Base-by-base conservation (phyloP, 139 green algal species). In the Desmodesmus armatus region DNA sequence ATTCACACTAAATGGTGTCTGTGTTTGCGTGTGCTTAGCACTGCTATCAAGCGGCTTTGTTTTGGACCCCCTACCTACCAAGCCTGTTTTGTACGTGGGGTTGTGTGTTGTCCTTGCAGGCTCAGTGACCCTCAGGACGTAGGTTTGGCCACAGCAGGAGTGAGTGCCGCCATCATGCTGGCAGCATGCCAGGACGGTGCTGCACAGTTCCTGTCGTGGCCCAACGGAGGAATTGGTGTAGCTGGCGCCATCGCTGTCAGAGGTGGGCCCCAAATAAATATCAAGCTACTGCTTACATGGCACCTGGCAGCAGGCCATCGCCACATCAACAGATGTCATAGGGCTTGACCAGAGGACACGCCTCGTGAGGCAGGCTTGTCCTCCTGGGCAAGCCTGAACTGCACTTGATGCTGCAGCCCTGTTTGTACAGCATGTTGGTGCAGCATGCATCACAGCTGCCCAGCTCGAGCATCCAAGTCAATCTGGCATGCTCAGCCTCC, bases 81-180 rank as follows among this genome's bases (percentile, higher is more conserved):
- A 43, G 0, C 65, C 65, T 43, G 9, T 27, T 43, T n/a, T 23
- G 15, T 31, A 17, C 15, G 1, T n/a, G 23, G 41, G n/a, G 13
- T 27, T 3, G 11, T 44, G 33, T 55, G 39, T 25, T 77, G 39
- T 15, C 41, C 2, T 5, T 19, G 19, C 76, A 82, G 76, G 55
- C 71, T 55, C 17, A 53, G 72, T 55, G 72, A 53, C 3, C 76
- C 76, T 5, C 60, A 41, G 58, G 78, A 84, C 31, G 35, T 84
- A 29, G 78, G 77, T 27, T 62, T 84, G 13, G 78, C 62, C 35
- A 43, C 77, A 27, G 78, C 78, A 23, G 78, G 78, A 27, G 33
- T 84, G 4, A 40, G 41, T 29, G 78, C 62, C 13, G 39, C 78
- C 33, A 84, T 84, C 6, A 29, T 76, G 41, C 43, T 84, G 43